Evolutionary conservation across 305 asterid genomes (phyloP), one percentile per base, ranked within the genome.

Genomic region (Plantago lanceolata): DNA sequence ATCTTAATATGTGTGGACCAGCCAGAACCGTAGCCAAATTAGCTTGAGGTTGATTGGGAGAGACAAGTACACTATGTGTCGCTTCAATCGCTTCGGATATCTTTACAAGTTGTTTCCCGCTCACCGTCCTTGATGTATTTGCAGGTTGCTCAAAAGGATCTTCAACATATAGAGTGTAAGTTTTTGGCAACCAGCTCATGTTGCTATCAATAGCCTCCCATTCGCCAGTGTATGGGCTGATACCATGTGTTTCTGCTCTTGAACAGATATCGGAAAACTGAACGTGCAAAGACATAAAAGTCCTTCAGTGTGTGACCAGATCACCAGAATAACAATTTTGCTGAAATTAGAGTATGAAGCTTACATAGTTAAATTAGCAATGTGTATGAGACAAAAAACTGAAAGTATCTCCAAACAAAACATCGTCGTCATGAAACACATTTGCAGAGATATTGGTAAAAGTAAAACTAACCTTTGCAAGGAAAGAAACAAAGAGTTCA

Each of bases 141-240:
- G 68, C 75, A 17, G 98, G 97, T 72, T 84, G 95, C 82, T 93
- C 98, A 70, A 89, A 93, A 37, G 98, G 98, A 80, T 93, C 98
- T 79, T 93, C 98, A 70, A 93, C 98, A 61, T 84, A 84, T 49
- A 93, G 67, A n/a, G 96, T 80, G 57, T 79, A 93, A 64, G 98
- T 93, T 80, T 73, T 85, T 47, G 98, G 98, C 57, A 87, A 79
- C 98, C 98, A 89, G 78, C 95, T 83, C 96, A 79, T 85, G 91
- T 89, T 89, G 85, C 79, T 75, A 67, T 61, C 35, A 20, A 93
- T 87, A 49, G 85, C 97, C 78, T 93, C 97, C 84, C 75, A 71
- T 72, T 77, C 90, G 67, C 94, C 97, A 68, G 80, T 66, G 63
- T 71, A 81, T 8, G 85, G 79, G 77, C 78, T 71, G 65, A 89